Conservation (phyloP, 139 green algal genomes). For the Micractinium conductrix region DNA sequence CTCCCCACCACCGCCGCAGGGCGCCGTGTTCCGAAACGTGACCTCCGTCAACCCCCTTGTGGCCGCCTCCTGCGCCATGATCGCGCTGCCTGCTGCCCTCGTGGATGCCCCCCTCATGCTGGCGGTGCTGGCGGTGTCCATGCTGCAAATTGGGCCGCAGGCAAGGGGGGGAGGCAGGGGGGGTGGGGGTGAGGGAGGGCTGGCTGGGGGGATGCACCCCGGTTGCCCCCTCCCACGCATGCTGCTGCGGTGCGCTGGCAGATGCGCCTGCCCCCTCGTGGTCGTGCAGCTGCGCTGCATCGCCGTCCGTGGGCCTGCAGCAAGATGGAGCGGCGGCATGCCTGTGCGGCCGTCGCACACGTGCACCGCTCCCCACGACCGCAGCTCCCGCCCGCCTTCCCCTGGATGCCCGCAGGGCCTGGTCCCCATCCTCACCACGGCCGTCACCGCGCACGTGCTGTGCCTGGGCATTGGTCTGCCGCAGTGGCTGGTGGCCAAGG, state of each 20-base stretch:
- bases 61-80: neutral
- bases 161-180: neutral
- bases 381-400: too few species aligned
- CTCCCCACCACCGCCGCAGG: too few species aligned
- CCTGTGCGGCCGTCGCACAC: neutral
- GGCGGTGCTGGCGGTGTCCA: neutral
- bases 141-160: neutral
- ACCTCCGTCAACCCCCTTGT: neutral
- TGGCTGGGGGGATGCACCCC: too few species aligned
- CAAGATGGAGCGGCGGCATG: neutral
- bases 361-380: neutral
- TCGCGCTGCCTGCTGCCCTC: neutral
- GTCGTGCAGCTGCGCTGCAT: neutral
- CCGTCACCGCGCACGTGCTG: conserved; percentile 9
- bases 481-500: conserved; percentile 4
- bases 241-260: neutral
- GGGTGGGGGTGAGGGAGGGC: neutral
- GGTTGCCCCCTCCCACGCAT: too few species aligned
- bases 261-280: neutral
- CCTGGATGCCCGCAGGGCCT: neutral
- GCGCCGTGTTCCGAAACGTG: neutral
- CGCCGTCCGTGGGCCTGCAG: neutral
- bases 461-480: conserved; percentile 10
- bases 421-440: conserved; percentile 12
- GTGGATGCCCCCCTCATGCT: neutral